Conservation (phyloP, 495 filamentous ascomycete genomes). For the Aspergillus coremiiformis region DNA sequence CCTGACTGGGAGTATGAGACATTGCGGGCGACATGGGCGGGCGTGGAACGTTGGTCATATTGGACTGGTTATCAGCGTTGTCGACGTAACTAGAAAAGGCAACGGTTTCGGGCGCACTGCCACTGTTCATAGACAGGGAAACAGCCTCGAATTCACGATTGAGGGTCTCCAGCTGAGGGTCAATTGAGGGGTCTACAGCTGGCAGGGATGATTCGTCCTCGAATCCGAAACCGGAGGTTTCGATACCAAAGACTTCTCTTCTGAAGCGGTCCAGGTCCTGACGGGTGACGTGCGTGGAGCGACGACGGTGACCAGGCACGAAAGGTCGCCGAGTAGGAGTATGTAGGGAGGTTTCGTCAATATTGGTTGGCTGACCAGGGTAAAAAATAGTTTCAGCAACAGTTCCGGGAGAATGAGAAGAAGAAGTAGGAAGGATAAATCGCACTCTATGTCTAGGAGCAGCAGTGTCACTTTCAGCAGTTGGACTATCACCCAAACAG, state of each 20-base stretch:
- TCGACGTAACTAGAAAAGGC: conserved; percentile 32
- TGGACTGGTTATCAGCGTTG: conserved; percentile 22
- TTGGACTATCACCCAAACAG: conserved; percentile 15
- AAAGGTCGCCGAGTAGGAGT: conserved; percentile 35
- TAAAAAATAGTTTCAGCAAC: not conserved
- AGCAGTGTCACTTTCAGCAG: not conserved
- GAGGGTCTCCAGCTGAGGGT: conserved; percentile 30
- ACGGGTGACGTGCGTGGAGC: conserved; percentile 40
- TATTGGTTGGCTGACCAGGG: conserved; percentile 26
- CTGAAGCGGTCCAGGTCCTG: conserved; percentile 41
- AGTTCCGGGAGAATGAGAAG: not conserved
- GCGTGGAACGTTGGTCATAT: conserved; percentile 31
- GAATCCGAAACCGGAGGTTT: conserved; percentile 22
- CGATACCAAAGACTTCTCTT: conserved; percentile 35
- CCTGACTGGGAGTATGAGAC: conserved; percentile 31
- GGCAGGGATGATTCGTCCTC: conserved; percentile 28
- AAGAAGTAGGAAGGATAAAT: not conserved
- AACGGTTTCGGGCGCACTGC: conserved; percentile 22
- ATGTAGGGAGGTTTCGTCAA: conserved; percentile 27
- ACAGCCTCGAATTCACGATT: conserved; percentile 33
- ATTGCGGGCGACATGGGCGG: conserved; percentile 31
- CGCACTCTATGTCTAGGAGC: not conserved
- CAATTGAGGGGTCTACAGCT: conserved; percentile 19
- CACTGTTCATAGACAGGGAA: conserved; percentile 33
- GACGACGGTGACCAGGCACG: conserved; percentile 41